These are phyloP conservation scores for Schwanniomyces occidentalis DNA, from an alignment of 805 yeast genomes.

Conservation along the genomic window DNA sequence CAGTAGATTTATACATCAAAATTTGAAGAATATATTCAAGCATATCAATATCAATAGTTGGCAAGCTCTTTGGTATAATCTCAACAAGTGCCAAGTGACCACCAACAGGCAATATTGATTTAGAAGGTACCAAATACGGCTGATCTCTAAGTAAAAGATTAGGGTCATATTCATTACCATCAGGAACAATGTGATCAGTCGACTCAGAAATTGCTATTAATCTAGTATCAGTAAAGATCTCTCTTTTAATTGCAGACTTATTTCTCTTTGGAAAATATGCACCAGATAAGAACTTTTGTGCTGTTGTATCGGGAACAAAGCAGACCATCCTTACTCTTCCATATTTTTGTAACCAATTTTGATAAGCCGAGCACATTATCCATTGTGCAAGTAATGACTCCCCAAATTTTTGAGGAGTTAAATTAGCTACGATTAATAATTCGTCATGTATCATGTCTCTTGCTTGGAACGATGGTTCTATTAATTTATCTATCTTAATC, in stretches of 20 bases:
- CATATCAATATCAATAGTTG: conserved; percentile 44
- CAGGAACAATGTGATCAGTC: conserved; percentile 18
- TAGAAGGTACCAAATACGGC: conserved; percentile 31
- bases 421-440: conserved; percentile 59
- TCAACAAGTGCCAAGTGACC: conserved; percentile 57
- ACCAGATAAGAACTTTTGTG: conserved; percentile 54
- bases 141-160: conserved; percentile 35
- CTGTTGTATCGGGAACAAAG: conserved; percentile 61
- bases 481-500: conserved; percentile 44
- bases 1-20: conserved; percentile 49
- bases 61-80: conserved; percentile 42
- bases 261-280: conserved; percentile 54
- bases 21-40: conserved; percentile 70
- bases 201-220: conserved; percentile 50
- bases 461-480: conserved; percentile 28
- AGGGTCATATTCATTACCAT: conserved; percentile 38
- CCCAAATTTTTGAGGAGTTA: conserved; percentile 51
- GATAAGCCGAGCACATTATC: conserved; percentile 63
- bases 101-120: conserved; percentile 27
- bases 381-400: conserved; percentile 76
- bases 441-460: conserved; percentile 49
- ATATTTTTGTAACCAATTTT: conserved; percentile 72
- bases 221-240: conserved; percentile 58
- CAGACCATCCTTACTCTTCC: conserved; percentile 74
- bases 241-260: conserved; percentile 64